Evolutionary conservation across 169 alveolate species (phyloP).

Genomic region (Eimeria brunetti): DNA sequence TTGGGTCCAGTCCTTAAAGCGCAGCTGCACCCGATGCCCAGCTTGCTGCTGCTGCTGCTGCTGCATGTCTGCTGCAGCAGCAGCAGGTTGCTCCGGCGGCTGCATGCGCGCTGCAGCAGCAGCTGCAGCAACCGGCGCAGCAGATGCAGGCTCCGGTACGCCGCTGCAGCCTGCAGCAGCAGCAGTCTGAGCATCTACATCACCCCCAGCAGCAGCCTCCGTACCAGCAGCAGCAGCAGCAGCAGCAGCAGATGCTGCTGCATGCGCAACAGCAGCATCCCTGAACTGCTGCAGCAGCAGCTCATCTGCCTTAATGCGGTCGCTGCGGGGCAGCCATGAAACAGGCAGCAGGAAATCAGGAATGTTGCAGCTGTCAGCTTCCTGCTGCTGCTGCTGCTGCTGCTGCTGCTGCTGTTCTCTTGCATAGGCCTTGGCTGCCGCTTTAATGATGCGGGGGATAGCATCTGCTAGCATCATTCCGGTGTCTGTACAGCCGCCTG

Average conservation of each 20-base stretch:
- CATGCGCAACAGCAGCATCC: slow-evolving; percentile 33
- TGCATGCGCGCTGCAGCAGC: slow-evolving; percentile 6
- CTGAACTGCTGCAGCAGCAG: slow-evolving; percentile 32
- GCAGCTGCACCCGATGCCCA: background rate
- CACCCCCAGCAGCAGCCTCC: background rate
- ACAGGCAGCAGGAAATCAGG: slow-evolving; percentile 64
- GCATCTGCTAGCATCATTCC: slow-evolving; percentile 71
- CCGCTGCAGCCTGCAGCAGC: background rate
- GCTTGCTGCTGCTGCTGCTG: background rate
- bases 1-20: slow-evolving; percentile 14
- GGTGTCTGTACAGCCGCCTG: slow-evolving; percentile 67
- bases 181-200: background rate
- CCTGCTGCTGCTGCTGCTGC: slow-evolving; percentile 38
- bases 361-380: background rate
- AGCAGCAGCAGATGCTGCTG: background rate
- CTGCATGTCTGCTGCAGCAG: background rate
- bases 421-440: slow-evolving; percentile 55
- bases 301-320: slow-evolving; percentile 37
- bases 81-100: background rate
- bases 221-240: background rate
- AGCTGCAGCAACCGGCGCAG: background rate
- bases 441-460: slow-evolving; percentile 34
- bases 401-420: slow-evolving; percentile 26
- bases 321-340: slow-evolving; percentile 77
- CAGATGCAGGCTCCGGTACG: background rate